Evolutionary conservation across 2,329 filamentous ascomycete genomes (phyloP), one percentile per base, ranked within the genome.

Genomic region (Herpotrichia juniperi): DNA sequence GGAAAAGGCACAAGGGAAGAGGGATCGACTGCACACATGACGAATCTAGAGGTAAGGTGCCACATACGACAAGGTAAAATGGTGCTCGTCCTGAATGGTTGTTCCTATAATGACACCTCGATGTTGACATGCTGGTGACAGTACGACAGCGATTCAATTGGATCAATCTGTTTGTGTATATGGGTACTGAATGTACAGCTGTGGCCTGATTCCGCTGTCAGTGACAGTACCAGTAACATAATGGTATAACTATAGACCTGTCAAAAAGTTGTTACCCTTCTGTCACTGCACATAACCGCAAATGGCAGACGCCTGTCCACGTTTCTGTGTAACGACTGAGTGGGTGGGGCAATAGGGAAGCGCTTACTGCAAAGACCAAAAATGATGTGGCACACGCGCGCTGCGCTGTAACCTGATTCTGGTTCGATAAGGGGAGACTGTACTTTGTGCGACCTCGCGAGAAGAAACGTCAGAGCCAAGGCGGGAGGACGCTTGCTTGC

Each of bases 371-470:
- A 63, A 56, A 50, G 53, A 48, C 42, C 39, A 48, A 34, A 56
- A 42, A 51, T 66, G 61, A 51, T 53, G 67, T 71, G 54, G 50
- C 45, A 69, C 63, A 57, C 63, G 55, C 56, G 63, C 60, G 53
- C 60, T 69, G 69, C 56, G 56, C 62, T 69, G 68, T 62, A 68
- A 69, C 65, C 53, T 62, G 62, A 69, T 54, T 62, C 50, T 57
- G 32, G 49, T 42, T 44, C 43, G 50, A 58, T 42, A 57, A n/a
- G 59, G 63, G 59, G 65, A 58, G 59, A 59, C 48, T 40, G 50
- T 44, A 46, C 53, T 48, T 45, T 57, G 68, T 70, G 59, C 56
- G 22, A 68, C 67, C 28, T 59, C 52, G 53, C 50, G 39, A 60
- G 37, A 44, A 46, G 50, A 47, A 56, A 47, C 50, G 48, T 14